Evolutionary conservation across 2,329 filamentous ascomycete species (phyloP), one percentile per base, ranked within the genome.

Genomic region (Biscogniauxia mediterranea): DNA sequence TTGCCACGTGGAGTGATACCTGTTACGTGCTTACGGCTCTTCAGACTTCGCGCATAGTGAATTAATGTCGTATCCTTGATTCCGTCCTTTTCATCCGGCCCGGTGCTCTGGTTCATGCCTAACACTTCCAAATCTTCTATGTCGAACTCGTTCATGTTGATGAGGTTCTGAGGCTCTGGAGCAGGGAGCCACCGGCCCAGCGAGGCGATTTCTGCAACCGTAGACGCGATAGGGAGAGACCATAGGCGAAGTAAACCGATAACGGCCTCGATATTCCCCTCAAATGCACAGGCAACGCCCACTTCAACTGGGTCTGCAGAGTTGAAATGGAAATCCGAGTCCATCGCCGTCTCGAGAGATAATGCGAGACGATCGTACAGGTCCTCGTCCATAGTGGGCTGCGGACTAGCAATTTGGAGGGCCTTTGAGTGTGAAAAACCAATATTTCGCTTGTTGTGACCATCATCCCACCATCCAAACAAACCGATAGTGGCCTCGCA

Each of bases 401-500:
- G 71, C 55, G 71, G 71, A 71, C 19, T 61, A 58, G 28, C 52
- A 51, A 52, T 83, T 70, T 64, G 77, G 75, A n/a, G 77, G 74
- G 63, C 66, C 28, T 78, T 76, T 13, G 80, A 78, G 42, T 79
- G 69, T 21, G 72, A 70, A 26, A 69, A 62, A 21, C 66, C 63
- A 60, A 75, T 72, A 20, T 76, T 71, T 55, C 71, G 76, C 68
- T 77, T 80, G 61, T 75, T 76, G 55, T 75, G 80, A n/a, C 85
- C 85, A 63, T 95, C 92, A 71, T 96, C 89, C 93, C 93, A 97
- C 94, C 94, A 98, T 5, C 90, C 88, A 32, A 93, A 88, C 55
- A 98, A 79, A 1, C 89, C 91, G 62, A 97, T 78, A 0, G 89
- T 90, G 0, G 92, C 93, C 78, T 98, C 94, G 56, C 94, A 87